Base-by-base conservation (phyloP, 169 alveolate genomes). In the Plasmodium cynomolgi region DNA sequence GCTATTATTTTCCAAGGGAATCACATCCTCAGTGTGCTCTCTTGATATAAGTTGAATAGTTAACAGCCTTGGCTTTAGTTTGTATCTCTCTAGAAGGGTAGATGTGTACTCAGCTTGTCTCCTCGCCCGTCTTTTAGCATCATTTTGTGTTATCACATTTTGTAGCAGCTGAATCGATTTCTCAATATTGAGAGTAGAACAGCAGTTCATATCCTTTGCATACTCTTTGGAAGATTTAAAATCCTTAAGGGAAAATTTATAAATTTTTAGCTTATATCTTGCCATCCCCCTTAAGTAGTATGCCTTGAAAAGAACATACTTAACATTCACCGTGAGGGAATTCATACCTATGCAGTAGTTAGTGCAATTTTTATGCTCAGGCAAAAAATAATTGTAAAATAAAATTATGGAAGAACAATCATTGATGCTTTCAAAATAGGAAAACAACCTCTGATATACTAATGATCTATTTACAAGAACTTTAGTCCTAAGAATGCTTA, bases 261-360 rank as follows among this genome's bases (percentile, higher is more conserved):
- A 91, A 33, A 91, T 91, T 91, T 73, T 91, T 82, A 91, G 50
- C 77, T 82, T 91, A 62, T 91, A 91, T 73, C 92, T 91, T 3
- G 95, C 95, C 80, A 82, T 91, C 1, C 92, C 95, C 62, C 95
- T 91, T 82, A 91, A 73, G 77, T 91, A 91, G 56, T 82, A 91
- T 56, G 95, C 91, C 68, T 91, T 91, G 26, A 91, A 91, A n/a
- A 91, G 82, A 15, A 82, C 84, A 41, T 91, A 71, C 17, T 71
- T 91, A 73, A 91, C 31, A 50, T 91, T 91, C 26, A 91, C 23
- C 41, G 83, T 44, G 39, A 81, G 50, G 17, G 39, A 23, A 39
- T 91, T 72, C 0, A 50, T 72, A 15, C n/a, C 37, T 29, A 91
- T 81, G 31, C 47, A 34, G 75, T 91, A 91, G 74, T 20, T 31